Evolutionary conservation across 148 eudicot genomes (phyloP).

Genomic region (Nepenthes gracilis): DNA sequence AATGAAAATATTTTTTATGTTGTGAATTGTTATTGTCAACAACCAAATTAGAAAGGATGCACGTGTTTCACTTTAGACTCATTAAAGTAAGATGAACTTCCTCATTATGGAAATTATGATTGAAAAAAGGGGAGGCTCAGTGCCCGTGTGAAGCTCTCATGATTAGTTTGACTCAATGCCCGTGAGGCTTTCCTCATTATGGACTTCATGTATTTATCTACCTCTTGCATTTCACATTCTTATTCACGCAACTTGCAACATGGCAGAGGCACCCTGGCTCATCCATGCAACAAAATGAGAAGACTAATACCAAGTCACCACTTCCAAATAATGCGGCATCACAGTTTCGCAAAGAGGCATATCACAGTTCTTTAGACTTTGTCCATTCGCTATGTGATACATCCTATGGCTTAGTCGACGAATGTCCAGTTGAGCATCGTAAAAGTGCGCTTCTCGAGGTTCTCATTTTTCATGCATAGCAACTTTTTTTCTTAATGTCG

Average conservation of each 20-base stretch:
- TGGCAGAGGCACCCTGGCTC: slow-evolving; percentile 66
- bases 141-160: no score
- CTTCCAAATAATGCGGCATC: slow-evolving; percentile 61
- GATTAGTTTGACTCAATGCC: no score
- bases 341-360: slow-evolving; percentile 86
- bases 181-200: no score
- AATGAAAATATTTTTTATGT: no score
- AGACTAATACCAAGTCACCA: slow-evolving; percentile 64
- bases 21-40: no score
- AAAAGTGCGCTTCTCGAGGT: slow-evolving; percentile 95
- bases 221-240: slow-evolving; percentile 1
- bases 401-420: slow-evolving; percentile 90
- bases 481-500: neutral
- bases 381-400: slow-evolving; percentile 91
- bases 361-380: slow-evolving; percentile 91
- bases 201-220: neutral
- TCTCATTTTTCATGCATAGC: neutral
- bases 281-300: slow-evolving; percentile 47
- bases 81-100: no score
- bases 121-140: no score
- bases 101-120: no score
- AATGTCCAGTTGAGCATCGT: slow-evolving; percentile 92
- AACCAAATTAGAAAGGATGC: no score
- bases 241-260: slow-evolving; percentile 6
- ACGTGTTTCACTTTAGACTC: no score